phyloP scores from a whole-genome alignment of 495 filamentous ascomycete species.

The Talaromyces trachyspermus region DNA sequence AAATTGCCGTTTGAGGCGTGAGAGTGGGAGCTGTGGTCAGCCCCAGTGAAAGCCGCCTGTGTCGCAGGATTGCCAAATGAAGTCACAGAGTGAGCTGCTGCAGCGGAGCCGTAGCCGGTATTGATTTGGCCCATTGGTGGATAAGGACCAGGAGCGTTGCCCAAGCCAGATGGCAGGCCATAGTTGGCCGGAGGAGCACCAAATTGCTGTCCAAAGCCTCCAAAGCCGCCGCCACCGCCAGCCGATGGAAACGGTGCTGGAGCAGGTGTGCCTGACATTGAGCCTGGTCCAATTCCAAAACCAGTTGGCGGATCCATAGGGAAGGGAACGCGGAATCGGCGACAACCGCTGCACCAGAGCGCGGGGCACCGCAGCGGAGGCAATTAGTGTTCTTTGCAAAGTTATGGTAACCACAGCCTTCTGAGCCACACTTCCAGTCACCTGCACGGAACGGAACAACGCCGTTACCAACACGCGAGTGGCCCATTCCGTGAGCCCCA shows the following conservation, averaged over 20 bases:
- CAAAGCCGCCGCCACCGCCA: slow-evolving; percentile 62
- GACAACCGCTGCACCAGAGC: slow-evolving; percentile 85
- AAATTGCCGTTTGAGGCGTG: slow-evolving; percentile 49
- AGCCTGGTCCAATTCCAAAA: slow-evolving; percentile 69
- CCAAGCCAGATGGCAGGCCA: slow-evolving; percentile 82
- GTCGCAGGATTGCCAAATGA: slow-evolving; percentile 90
- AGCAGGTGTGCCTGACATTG: slow-evolving; percentile 78
- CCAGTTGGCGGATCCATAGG: slow-evolving; percentile 75
- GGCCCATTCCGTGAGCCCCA: slow-evolving; percentile 64
- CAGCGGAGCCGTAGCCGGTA: slow-evolving; percentile 55
- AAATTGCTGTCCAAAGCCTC: slow-evolving; percentile 78
- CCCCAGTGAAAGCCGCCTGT: slow-evolving; percentile 85
- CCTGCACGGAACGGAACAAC: slow-evolving; percentile 95
- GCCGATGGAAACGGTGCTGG: slow-evolving; percentile 71
- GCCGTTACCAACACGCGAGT: slow-evolving; percentile 65
- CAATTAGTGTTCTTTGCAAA: slow-evolving; percentile 99
- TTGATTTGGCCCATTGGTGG: slow-evolving; percentile 71
- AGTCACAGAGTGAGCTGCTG: slow-evolving; percentile 69
- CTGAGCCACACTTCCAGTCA: slow-evolving; percentile 97
- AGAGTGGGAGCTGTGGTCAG: slow-evolving; percentile 57
- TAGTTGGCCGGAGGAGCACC: slow-evolving; percentile 85
- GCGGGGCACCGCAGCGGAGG: slow-evolving; percentile 89
- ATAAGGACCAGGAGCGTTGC: slow-evolving; percentile 70
- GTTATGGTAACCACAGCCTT: slow-evolving; percentile 98
- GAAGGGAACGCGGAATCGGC: slow-evolving; percentile 90